These are phyloP conservation scores for Aspergillus cristatus DNA, from an alignment of 495 filamentous ascomycete species.

Conservation along the genomic window DNA sequence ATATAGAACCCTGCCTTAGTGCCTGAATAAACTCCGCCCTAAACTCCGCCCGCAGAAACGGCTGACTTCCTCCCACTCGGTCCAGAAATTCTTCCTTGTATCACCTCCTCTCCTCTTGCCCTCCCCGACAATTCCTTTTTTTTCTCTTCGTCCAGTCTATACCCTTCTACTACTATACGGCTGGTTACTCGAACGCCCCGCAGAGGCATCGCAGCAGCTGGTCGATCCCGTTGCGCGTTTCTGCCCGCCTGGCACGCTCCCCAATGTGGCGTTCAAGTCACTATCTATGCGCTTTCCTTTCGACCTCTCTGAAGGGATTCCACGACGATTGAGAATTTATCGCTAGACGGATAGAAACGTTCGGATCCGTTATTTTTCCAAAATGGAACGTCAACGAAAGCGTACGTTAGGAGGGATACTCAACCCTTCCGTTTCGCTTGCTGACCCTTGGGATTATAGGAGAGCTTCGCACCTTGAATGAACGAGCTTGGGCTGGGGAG, in stretches of 20 bases:
- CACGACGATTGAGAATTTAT: constrained; percentile 19
- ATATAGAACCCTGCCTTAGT: too few species aligned
- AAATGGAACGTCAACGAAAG: constrained; percentile 81
- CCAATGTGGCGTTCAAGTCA: constrained; percentile 40
- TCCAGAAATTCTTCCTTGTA: too few species aligned
- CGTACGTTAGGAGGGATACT: constrained; percentile 40
- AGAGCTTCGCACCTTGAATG: constrained; percentile 82
- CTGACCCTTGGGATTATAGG: constrained; percentile 41
- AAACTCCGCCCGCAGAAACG: too few species aligned
- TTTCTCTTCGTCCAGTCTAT: too few species aligned
- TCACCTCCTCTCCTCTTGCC: too few species aligned
- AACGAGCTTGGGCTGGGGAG: constrained; percentile 79
- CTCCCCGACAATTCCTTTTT: too few species aligned
- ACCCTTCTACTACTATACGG: too few species aligned
- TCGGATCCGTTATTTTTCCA: not conserved
- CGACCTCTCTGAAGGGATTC: constrained; percentile 31
- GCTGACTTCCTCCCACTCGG: too few species aligned
- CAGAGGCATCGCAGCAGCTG: too few species aligned
- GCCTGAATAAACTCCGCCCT: too few species aligned
- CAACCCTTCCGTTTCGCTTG: constrained; percentile 6
- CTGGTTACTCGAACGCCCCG: too few species aligned
- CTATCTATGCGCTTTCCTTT: constrained; percentile 26
- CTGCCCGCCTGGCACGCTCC: constrained; percentile 6
- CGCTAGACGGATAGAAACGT: too few species aligned
- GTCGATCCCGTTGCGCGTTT: constrained; percentile 7